A percentile compares a stretch with the other conserved stretches of the same genome.
Conservation (phyloP, 345 rosid species). For the Eutrema yunnanense region DNA sequence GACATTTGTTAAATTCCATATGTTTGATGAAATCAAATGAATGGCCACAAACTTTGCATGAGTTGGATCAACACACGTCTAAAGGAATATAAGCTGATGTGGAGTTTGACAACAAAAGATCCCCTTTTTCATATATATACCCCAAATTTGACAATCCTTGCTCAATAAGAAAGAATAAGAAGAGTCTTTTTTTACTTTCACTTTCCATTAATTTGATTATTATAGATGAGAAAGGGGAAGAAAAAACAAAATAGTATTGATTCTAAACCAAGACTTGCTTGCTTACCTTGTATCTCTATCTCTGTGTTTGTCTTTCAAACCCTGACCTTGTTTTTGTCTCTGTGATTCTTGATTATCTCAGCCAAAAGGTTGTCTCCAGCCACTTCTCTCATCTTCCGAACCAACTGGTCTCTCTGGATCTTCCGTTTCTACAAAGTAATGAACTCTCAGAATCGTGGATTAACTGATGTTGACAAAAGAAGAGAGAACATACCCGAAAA, state of each 20-base stretch:
- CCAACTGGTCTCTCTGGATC: conserved; percentile 24
- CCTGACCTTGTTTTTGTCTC: conserved; percentile 12
- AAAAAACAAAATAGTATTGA: neutral
- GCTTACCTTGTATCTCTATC: neutral
- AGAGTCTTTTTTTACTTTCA: neutral
- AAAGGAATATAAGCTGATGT: conserved; percentile 19
- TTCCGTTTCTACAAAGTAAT: conserved; percentile 20
- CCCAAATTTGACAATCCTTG: conserved; percentile 7
- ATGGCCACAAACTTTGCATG: conserved; percentile 12
- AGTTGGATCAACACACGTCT: conserved; percentile 25
- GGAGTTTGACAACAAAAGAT: conserved; percentile 3
- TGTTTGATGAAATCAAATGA: conserved; percentile 7
- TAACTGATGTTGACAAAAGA: neutral
- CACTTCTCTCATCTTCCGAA: conserved; percentile 27
- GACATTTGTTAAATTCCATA: neutral
- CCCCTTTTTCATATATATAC: neutral
- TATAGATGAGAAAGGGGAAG: neutral
- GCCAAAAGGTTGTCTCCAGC: conserved; percentile 29
- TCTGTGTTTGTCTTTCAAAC: neutral
- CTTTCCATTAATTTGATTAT: conserved; percentile 21
- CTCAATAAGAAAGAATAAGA: conserved; percentile 28
- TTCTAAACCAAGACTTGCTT: neutral
- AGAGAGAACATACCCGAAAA: conserved; percentile 31
- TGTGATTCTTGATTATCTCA: conserved; percentile 28
- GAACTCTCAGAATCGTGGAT: neutral